phyloP scores from a whole-genome alignment of 208 protist genomes.

The Trypanosoma conorhini region DNA sequence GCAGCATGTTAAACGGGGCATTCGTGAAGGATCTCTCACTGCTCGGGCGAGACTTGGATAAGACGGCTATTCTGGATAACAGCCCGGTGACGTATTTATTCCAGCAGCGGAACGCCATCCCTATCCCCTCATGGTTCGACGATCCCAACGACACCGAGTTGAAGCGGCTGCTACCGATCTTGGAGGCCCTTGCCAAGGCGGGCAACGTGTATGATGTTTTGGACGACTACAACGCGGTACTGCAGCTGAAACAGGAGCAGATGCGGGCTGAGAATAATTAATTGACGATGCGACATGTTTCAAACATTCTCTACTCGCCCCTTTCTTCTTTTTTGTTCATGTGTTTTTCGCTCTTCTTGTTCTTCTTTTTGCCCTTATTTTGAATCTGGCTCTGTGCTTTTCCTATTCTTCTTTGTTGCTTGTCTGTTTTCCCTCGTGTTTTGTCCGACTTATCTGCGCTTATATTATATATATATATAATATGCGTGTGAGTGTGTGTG shows the following conservation, averaged over 20 bases:
- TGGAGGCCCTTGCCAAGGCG: slow-evolving; percentile 70
- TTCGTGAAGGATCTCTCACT: slow-evolving; percentile 91
- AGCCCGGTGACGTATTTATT: slow-evolving; percentile 91
- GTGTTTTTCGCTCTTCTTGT: background rate
- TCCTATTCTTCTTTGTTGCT: background rate
- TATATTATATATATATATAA: slow-evolving; percentile 4
- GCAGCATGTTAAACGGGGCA: slow-evolving; percentile 71
- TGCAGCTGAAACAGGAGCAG: slow-evolving; percentile 65
- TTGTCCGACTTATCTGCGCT: background rate
- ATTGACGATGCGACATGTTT: no score
- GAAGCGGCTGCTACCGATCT: slow-evolving; percentile 65
- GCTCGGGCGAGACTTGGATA: slow-evolving; percentile 75
- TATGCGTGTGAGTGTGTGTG: slow-evolving; percentile 2
- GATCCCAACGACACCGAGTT: slow-evolving; percentile 74
- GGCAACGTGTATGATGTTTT: slow-evolving; percentile 78
- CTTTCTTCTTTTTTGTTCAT: slow-evolving; percentile 17
- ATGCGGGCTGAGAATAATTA: slow-evolving; percentile 4
- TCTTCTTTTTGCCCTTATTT: slow-evolving; percentile 9
- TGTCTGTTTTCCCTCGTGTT: slow-evolving; percentile 5
- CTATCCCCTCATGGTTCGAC: slow-evolving; percentile 89
- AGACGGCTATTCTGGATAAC: slow-evolving; percentile 88
- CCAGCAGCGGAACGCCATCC: slow-evolving; percentile 90
- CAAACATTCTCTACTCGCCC: background rate
- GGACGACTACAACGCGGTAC: slow-evolving; percentile 79
- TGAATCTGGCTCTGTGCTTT: background rate